These are phyloP conservation scores for Spiraea crenata DNA, from an alignment of 331 rosid species.

Conservation along the genomic window DNA sequence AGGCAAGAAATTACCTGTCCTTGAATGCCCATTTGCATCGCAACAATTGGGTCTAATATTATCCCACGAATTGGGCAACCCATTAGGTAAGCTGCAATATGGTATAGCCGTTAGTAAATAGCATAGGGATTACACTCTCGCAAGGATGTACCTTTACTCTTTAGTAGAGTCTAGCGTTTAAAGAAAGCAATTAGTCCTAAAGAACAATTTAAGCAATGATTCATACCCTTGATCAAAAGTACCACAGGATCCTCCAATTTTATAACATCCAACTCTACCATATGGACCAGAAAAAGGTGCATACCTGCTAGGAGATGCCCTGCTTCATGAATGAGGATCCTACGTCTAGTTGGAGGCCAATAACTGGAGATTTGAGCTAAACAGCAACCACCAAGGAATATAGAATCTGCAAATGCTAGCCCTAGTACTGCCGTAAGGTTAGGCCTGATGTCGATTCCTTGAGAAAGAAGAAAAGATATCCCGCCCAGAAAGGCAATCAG, in stretches of 20 bases:
- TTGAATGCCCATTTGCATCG: constrained; percentile 96
- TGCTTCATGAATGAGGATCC: constrained; percentile 92
- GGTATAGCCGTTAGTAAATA: background rate
- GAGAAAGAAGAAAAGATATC: constrained; percentile 68
- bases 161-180: constrained; percentile 7
- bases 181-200: constrained; percentile 15
- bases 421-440: constrained; percentile 71
- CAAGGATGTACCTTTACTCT: constrained; percentile 14
- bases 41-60: constrained; percentile 88
- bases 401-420: constrained; percentile 69
- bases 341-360: constrained; percentile 91
- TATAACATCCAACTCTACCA: background rate
- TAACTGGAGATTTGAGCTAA: constrained; percentile 92
- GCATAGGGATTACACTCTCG: background rate
- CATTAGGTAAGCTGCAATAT: constrained; percentile 76
- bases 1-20: constrained; percentile 65
- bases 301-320: constrained; percentile 82
- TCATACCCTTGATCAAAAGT: background rate
- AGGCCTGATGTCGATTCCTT: constrained; percentile 86
- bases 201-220: background rate
- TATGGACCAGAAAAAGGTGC: background rate
- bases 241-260: background rate
- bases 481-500: constrained; percentile 74
- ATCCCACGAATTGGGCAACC: constrained; percentile 98
- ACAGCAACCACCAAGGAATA: constrained; percentile 86